These are phyloP conservation scores for Albizia julibrissin DNA, from an alignment of 306 rosid species.

Conservation along the genomic window DNA sequence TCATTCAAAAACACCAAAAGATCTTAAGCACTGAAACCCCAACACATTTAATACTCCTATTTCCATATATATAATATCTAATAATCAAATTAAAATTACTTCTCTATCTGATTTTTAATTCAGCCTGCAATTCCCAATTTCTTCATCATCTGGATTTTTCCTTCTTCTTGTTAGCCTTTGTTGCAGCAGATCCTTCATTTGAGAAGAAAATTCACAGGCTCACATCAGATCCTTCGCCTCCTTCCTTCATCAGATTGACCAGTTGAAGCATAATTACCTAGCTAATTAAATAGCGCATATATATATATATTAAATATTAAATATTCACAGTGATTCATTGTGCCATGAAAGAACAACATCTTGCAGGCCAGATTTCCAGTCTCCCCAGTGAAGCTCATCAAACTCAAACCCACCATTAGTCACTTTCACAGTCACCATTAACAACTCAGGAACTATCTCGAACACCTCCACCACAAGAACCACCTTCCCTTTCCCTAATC, in stretches of 20 bases:
- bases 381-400: slow-evolving; percentile 59
- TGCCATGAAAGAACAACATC: slow-evolving; percentile 67
- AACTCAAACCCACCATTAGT: slow-evolving; percentile 65
- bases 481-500: slow-evolving; percentile 69
- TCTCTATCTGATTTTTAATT: not conserved
- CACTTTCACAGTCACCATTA: slow-evolving; percentile 57
- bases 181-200: slow-evolving; percentile 4
- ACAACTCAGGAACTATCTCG: slow-evolving; percentile 50
- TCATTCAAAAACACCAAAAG: not conserved
- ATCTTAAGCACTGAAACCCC: not conserved
- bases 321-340: not conserved
- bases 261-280: not conserved
- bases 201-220: slow-evolving; percentile 22
- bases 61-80: not conserved
- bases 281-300: not conserved
- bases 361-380: slow-evolving; percentile 50
- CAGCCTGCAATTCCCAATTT: not conserved
- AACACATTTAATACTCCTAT: not conserved
- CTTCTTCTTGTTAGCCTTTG: not conserved
- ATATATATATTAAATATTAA: not conserved
- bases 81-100: not conserved
- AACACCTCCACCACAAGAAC: slow-evolving; percentile 53
- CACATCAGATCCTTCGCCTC: not conserved
- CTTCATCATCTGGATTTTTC: slow-evolving; percentile 17
- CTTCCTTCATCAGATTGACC: not conserved